Base-by-base conservation (phyloP, 2,329 filamentous ascomycete genomes). In the Arthroderma sp. region DNA sequence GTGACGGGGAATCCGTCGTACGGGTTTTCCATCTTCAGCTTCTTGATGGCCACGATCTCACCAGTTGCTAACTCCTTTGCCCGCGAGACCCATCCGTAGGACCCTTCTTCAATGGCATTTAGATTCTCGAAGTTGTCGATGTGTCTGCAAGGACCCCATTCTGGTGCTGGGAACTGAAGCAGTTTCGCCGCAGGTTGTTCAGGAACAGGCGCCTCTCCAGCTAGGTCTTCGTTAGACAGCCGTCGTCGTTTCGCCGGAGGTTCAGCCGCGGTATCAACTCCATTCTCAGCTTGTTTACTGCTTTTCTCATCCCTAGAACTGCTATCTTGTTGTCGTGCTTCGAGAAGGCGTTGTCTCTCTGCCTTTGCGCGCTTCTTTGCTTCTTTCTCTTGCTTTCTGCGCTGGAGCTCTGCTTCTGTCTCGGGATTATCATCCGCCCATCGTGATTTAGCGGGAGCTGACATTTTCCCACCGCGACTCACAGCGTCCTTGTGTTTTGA, bases 41-140 rank as follows among this genome's bases (percentile, higher is more conserved):
- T 86, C 77, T 98, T 98, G 62, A 98, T 76, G 13, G 93, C 93
- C 19, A 97, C 91, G 5, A 98, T 80, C 58, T 85, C 81, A 35
- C 87, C 87, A 0, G 87, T 91, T 2, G 77, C 74, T 33, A 80
- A 77, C 65, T 94, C 86, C 61, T 79, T 84, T 11, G 90, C 93
- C 58, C 93, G 81, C 56, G 91, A 91, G 3, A 98, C 93, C 81
- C 85, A 91, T 49, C 93, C 93, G 71, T 98, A 98, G 7, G 90
- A 90, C 37, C 93, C 93, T 75, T 98, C 93, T 72, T 97, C 93
- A 66, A 98, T 98, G 69, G 93, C 87, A 71, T 98, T 98, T 58
- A 98, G 78, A 64, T 88, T 87, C 66, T 96, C 88, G 73, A 91
- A 98, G 67, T 88, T 85, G 67, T 91, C 86, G 25, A 95, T 86